Base-by-base conservation (phyloP, 208 protist genomes). In the Crithidia mellificae region DNA sequence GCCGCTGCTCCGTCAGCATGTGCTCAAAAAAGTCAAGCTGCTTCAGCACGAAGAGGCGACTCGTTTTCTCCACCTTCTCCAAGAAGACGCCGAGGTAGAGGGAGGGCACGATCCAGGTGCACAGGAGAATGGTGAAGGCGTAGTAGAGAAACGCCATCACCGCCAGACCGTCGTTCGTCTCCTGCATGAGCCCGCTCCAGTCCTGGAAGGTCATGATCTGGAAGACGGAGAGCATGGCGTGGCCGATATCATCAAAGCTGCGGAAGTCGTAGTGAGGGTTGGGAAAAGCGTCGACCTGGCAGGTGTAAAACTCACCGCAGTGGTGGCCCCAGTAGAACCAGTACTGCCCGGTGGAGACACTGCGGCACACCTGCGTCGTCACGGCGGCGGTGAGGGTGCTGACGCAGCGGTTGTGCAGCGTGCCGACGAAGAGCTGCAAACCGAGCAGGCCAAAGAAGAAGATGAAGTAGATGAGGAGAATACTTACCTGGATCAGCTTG, bases 201-300 rank as follows among this genome's bases (percentile, higher is more conserved):
- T 87, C 90, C 71, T 98, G 92, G 62, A 94, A 90, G 11, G 91
- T 96, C 78, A 90, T 87, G 52, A 97, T 90, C 64, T 95, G 87
- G 57, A 93, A 97, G 27, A 84, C 74, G 12, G 91, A 84, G 20
- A 97, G 80, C 72, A 95, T 77, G 39, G 92, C 89, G 54, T 94
- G 85, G 1, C 88, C 85, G 44, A 96, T 77, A 63, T 96, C 87
- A 75, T 98, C 96, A 78, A 97, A 98, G 77, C 87, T 96, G 57
- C 78, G 84, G 77, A 88, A 88, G 70, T 73, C 74, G 63, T 84
- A 91, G 67, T 96, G 86, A 25, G 91, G 91, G 63, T 95, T 97
- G 9, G 74, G 68, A 64, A 81, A 88, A 20, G 25, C 50, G 50
- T 83, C 81, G 7, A 39, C 22, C 17, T 81, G 54, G 65, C 93